Percentiles rank a stretch among this genome's conserved stretches.
phyloP scores from a whole-genome alignment of 225 moss, liverwort and hornwort genomes.

The Rhytidiadelphus loreus region DNA sequence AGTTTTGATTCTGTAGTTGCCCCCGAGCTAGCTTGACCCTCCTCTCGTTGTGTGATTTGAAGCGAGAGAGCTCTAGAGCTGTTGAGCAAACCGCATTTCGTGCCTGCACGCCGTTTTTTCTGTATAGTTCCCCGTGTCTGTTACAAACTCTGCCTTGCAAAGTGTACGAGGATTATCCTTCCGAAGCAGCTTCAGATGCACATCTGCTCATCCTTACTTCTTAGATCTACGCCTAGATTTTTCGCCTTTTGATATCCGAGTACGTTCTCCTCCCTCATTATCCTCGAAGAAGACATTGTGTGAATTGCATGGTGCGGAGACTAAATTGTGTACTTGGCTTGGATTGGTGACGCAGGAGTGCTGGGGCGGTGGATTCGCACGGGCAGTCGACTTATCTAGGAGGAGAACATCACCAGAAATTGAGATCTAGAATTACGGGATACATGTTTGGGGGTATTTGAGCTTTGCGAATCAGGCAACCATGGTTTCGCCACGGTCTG shows the following conservation, averaged over 20 bases:
- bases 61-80: not conserved
- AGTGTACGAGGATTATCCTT: not conserved
- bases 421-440: not conserved
- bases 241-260: too few species aligned
- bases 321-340: not conserved
- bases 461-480: not conserved
- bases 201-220: not conserved
- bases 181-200: not conserved
- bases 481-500: conserved; percentile 50
- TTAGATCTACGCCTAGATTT: not conserved
- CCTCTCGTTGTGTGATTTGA: not conserved
- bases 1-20: not conserved
- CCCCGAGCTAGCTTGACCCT: not conserved
- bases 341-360: not conserved
- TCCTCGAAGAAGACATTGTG: not conserved
- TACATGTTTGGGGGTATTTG: conserved; percentile 14
- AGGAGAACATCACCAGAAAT: not conserved
- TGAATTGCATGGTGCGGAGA: not conserved
- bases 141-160: not conserved
- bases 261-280: not conserved
- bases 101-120: not conserved
- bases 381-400: not conserved
- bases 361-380: not conserved
- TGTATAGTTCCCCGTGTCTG: not conserved
- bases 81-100: not conserved